Conservation (phyloP, 169 alveolate genomes). For the Plasmodium adleri region DNA sequence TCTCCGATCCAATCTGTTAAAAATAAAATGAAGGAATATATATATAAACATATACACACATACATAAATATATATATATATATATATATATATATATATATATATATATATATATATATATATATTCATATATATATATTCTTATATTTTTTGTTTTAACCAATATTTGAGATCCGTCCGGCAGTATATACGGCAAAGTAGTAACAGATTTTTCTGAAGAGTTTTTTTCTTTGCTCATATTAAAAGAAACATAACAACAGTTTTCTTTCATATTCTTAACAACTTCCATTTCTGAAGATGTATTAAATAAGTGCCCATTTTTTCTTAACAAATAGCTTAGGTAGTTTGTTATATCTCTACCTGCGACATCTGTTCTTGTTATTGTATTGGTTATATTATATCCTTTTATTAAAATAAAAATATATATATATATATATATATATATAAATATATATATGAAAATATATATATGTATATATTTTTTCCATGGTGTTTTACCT, state of each 20-base stretch:
- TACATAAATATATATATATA: not conserved
- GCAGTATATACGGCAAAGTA: conserved; percentile 76
- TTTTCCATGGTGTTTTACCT: conserved; percentile 35
- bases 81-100: not conserved
- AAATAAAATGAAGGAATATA: not conserved
- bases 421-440: not conserved
- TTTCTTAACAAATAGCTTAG: conserved; percentile 79
- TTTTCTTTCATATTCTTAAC: conserved; percentile 84
- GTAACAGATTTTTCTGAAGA: conserved; percentile 67
- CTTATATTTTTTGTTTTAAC: conserved; percentile 10
- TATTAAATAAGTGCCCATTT: conserved; percentile 77
- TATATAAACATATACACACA: not conserved
- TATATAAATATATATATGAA: conserved; percentile 59
- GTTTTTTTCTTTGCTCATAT: conserved; percentile 62
- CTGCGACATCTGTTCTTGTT: conserved; percentile 81
- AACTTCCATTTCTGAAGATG: conserved; percentile 83
- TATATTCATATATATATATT: too few relatives aligned
- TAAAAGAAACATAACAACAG: conserved; percentile 80
- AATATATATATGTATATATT: conserved; percentile 32
- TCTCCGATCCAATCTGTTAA: conserved; percentile 77
- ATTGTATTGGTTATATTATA: conserved; percentile 61
- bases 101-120: too few relatives aligned
- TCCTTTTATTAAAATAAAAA: conserved; percentile 15
- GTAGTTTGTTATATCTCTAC: conserved; percentile 82
- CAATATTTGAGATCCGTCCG: conserved; percentile 78